Evolutionary conservation across 116 monocot species (phyloP), one percentile per base, ranked within the genome.

Genomic region (Zostera marina): DNA sequence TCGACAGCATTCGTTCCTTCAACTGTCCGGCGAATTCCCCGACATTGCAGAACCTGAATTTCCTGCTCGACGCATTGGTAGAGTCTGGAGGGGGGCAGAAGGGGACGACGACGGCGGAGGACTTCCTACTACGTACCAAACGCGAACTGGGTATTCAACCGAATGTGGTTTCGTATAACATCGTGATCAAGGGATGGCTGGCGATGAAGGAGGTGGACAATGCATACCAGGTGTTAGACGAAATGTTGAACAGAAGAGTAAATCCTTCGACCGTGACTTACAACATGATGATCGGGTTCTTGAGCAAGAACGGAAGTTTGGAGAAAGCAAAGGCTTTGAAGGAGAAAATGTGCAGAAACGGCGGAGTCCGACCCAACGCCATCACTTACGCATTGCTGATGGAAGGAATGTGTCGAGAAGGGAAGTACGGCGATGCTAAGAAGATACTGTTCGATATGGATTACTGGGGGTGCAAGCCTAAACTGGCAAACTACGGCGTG

Each of bases 381-480:
- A 60, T 82, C 5, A 96, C 96, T 2, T 96, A 77, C 53, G 82
- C 80, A 12, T 15, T 89, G 62, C n/a, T 96, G 58, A 96, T 96
- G 89, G 74, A 79, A 58, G 82, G 76, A 12, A 23, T 96, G 60
- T 96, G 96, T 54, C 32, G 48, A 22, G 76, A 56, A 14, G 85
- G 66, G 16, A 70, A 62, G 47, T 83, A 72, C 24, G 67, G 48
- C 9, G 66, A 62, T 9, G 96, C 85, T 42, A 80, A 41, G 78
- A 96, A 83, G 74, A 58, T 89, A 67, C 73, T 96, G 85, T 82
- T 96, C 47, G 89, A 96, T 62, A 96, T 96, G 89, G 89, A 85
- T 54, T 96, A 85, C 64, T 72, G 70, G 41, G 89, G 82, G 11
- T 96, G 96, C 68, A 70, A 76, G 68, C 55, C 74, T 8, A 45